These are phyloP conservation scores for Ramaria sp. DNA, from an alignment of 768 basidiomycete species.

Conservation along the genomic window DNA sequence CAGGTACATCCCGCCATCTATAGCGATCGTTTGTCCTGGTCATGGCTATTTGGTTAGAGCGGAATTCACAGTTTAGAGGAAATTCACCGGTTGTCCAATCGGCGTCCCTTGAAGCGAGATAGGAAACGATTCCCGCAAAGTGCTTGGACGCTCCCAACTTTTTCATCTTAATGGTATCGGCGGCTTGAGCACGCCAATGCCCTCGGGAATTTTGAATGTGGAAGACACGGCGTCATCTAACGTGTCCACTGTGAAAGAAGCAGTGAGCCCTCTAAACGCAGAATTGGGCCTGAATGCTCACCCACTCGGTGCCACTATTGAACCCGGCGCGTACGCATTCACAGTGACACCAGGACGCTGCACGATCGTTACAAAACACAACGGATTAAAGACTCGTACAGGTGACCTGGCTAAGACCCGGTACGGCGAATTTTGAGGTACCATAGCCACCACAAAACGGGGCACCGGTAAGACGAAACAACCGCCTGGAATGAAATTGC, in stretches of 20 bases:
- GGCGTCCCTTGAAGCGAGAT: constrained; percentile 22
- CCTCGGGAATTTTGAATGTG: not conserved
- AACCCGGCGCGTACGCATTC: constrained; percentile 20
- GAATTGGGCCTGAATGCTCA: no score
- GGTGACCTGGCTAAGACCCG: constrained; percentile 23
- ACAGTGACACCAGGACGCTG: constrained; percentile 17
- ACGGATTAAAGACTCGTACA: not conserved
- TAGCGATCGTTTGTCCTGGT: constrained; percentile 4
- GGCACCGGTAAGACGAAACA: constrained; percentile 8
- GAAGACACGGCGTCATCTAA: not conserved
- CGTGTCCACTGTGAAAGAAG: not conserved
- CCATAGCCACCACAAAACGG: constrained; percentile 16
- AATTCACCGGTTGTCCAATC: constrained; percentile 21
- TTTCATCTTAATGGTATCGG: constrained; percentile 6
- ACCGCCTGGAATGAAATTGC: constrained; percentile 1
- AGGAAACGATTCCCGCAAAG: constrained; percentile 22
- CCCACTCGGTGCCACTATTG: constrained; percentile 15
- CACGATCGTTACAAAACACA: not conserved
- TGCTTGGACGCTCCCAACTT: constrained; percentile 16
- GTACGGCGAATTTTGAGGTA: constrained; percentile 24
- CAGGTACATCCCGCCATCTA: constrained; percentile 7
- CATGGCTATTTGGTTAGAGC: not conserved
- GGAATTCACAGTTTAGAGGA: not conserved
- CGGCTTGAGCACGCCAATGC: not conserved
- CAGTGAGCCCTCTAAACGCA: not conserved